A percentile compares a stretch with the other conserved stretches of the same genome.
These are phyloP conservation scores for Fonsecaea pugnacius DNA, from an alignment of 2,329 filamentous ascomycete genomes.

Conservation along the genomic window DNA sequence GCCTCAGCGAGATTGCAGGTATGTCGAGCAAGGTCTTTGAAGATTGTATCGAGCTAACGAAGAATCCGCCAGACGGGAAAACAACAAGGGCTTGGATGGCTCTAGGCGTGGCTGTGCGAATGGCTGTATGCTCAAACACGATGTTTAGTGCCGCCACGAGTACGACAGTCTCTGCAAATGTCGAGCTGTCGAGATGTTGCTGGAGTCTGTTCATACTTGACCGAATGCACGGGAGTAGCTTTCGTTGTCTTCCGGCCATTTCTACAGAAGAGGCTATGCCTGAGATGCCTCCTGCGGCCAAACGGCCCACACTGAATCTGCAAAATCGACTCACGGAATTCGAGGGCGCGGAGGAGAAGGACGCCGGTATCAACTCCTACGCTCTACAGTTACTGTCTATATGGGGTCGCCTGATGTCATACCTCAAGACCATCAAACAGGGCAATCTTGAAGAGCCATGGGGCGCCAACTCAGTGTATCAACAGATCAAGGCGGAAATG, in stretches of 20 bases:
- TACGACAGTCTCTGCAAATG: neutral
- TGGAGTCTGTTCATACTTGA: constrained; percentile 35
- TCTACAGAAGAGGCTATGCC: constrained; percentile 25
- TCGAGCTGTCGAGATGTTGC: constrained; percentile 28
- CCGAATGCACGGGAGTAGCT: constrained; percentile 33
- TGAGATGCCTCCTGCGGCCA: constrained; percentile 22
- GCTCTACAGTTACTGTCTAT: constrained; percentile 29
- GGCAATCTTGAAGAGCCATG: constrained; percentile 29
- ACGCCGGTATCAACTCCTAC: constrained; percentile 31
- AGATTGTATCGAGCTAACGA: too few species aligned
- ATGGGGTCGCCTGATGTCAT: constrained; percentile 32
- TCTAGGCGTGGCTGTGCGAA: constrained; percentile 28
- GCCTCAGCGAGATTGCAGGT: constrained; percentile 32
- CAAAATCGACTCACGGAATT: neutral
- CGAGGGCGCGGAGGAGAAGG: constrained; percentile 14
- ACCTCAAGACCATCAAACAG: constrained; percentile 30
- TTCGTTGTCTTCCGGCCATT: constrained; percentile 25
- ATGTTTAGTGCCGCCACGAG: constrained; percentile 8
- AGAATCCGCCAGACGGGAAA: constrained; percentile 26
- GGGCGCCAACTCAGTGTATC: constrained; percentile 29
- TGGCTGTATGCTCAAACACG: constrained; percentile 26
- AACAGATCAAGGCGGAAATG: constrained; percentile 32
- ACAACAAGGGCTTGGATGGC: constrained; percentile 31
- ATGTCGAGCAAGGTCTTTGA: neutral
- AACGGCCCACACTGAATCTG: neutral